phyloP scores from a whole-genome alignment of 495 filamentous ascomycete species.

The Tetracladium marchalianum region DNA sequence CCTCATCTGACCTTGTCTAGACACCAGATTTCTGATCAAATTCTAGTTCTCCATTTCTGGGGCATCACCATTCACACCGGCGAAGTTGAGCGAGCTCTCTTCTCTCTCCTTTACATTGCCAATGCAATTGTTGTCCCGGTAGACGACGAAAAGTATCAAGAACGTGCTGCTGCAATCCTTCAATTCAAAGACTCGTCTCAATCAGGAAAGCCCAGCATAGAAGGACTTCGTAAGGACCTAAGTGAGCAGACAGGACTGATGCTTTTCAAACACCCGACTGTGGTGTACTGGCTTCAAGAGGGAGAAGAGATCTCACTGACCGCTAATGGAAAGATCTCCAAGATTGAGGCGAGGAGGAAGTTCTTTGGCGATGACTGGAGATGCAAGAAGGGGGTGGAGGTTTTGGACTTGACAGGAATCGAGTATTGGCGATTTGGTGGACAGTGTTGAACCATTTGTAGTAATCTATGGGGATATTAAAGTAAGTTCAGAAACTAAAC shows the following conservation, averaged over 20 bases:
- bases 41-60: slow-evolving; percentile 10
- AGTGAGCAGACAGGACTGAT: slow-evolving; percentile 1
- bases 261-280: slow-evolving; percentile 6
- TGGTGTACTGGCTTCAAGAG: slow-evolving; percentile 7
- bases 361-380: slow-evolving; percentile 3
- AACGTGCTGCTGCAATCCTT: slow-evolving; percentile 8
- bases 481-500: too few species aligned
- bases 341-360: slow-evolving; percentile 1
- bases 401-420: slow-evolving; percentile 3
- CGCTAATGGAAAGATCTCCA: slow-evolving; percentile 4
- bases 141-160: slow-evolving; percentile 5
- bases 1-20: neutral
- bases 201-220: neutral
- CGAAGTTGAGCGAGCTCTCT: slow-evolving; percentile 8
- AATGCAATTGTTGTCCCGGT: slow-evolving; percentile 5
- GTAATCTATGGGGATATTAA: too few species aligned
- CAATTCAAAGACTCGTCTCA: neutral
- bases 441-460: slow-evolving; percentile 3
- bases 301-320: slow-evolving; percentile 7
- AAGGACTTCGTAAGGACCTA: slow-evolving; percentile 5
- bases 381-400: slow-evolving; percentile 2
- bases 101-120: slow-evolving; percentile 8
- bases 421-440: slow-evolving; percentile 10
- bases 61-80: slow-evolving; percentile 6
- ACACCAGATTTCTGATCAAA: slow-evolving; percentile 2